Conservation (phyloP, 805 yeast genomes). For the Torulaspora franciscae region DNA sequence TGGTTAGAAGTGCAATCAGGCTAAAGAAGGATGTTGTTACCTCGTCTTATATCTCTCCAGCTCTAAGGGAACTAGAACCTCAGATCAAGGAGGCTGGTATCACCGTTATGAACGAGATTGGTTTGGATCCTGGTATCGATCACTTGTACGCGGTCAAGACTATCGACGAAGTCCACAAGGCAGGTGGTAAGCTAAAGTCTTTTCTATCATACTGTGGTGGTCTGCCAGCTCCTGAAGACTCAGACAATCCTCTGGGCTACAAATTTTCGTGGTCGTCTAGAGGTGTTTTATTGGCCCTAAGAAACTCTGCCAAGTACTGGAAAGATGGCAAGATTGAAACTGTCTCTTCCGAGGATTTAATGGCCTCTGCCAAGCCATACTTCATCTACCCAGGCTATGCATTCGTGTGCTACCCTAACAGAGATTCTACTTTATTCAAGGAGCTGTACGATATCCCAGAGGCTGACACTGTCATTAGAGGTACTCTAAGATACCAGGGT, state of each 20-base stretch:
- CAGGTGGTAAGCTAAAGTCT: conserved; percentile 87
- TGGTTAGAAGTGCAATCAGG: conserved; percentile 89
- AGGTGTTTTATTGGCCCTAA: conserved; percentile 92
- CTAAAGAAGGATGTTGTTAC: conserved; percentile 86
- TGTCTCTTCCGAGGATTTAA: conserved; percentile 82
- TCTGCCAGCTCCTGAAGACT: conserved; percentile 94
- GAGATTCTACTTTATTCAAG: conserved; percentile 92
- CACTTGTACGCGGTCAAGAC: conserved; percentile 98
- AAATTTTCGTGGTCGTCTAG: conserved; percentile 99
- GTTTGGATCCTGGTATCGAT: conserved; percentile 98
- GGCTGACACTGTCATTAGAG: conserved; percentile 94
- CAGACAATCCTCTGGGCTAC: conserved; percentile 97
- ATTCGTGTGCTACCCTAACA: conserved; percentile 93
- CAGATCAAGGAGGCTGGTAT: conserved; percentile 92
- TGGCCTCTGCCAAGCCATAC: conserved; percentile 94
- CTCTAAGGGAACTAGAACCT: conserved; percentile 78
- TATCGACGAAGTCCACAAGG: conserved; percentile 89
- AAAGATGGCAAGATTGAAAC: conserved; percentile 76
- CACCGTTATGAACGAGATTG: conserved; percentile 97
- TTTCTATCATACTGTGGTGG: conserved; percentile 99
- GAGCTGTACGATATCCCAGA: conserved; percentile 93
- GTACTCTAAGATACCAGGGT: conserved; percentile 96
- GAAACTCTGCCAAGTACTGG: conserved; percentile 89
- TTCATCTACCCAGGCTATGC: conserved; percentile 94
- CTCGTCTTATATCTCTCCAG: conserved; percentile 94